phyloP scores from a whole-genome alignment of 352 stramenopile species.

The Pythium biforme region DNA sequence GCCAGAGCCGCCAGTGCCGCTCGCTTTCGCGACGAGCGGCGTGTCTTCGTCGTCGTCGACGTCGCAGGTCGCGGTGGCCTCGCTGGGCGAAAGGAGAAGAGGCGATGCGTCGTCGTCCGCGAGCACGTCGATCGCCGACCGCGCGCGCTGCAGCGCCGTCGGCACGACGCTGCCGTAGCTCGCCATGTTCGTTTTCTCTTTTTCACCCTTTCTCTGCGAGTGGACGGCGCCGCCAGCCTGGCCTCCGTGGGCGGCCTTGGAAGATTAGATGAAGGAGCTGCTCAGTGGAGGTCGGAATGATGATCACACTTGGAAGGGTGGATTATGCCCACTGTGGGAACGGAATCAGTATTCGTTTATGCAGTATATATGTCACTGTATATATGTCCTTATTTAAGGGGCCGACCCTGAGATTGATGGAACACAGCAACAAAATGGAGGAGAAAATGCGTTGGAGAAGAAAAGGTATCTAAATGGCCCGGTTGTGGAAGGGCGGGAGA shows the following conservation, averaged over 20 bases:
- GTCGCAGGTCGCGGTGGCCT: neutral
- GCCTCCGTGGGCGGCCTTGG: neutral
- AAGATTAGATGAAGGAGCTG: neutral
- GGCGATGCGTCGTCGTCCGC: conserved; percentile 17
- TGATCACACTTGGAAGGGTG: neutral
- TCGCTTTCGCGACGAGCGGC: neutral
- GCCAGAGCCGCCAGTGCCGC: neutral
- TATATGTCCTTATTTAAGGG: neutral
- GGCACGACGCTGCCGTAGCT: conserved; percentile 30
- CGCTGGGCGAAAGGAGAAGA: neutral
- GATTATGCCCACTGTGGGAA: neutral
- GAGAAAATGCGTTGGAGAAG: neutral
- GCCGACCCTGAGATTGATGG: conserved; percentile 3
- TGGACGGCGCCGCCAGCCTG: too few relatives aligned
- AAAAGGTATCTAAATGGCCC: conserved; percentile 12
- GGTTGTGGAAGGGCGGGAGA: neutral
- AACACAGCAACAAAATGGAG: too few relatives aligned
- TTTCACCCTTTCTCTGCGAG: too few relatives aligned
- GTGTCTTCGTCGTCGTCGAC: conserved; percentile 12
- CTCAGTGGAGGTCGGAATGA: neutral
- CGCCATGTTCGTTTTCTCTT: conserved; percentile 14
- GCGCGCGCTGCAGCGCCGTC: conserved; percentile 14
- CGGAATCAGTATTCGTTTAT: neutral
- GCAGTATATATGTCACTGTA: neutral
- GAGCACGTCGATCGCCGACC: conserved; percentile 16